Percentiles rank a stretch among this genome's conserved stretches.
Conservation (phyloP, 306 rosid species). For the Mucuna pruriens region DNA sequence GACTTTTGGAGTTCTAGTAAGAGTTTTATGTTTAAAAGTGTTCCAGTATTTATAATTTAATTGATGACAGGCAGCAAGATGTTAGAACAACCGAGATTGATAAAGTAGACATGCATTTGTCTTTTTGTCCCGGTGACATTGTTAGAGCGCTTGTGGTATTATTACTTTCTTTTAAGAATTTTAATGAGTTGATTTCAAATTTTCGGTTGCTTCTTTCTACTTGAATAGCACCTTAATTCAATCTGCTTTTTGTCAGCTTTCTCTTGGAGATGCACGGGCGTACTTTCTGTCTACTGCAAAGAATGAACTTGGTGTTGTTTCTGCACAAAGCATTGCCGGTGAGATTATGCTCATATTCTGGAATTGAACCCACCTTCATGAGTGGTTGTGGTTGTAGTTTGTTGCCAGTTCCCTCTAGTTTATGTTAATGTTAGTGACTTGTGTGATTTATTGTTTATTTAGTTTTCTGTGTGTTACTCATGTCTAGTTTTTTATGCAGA, state of each 20-base stretch:
- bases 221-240: conserved; percentile 35
- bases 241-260: conserved; percentile 64
- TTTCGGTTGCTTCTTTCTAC: conserved; percentile 3
- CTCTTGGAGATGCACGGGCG: conserved; percentile 94
- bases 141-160: conserved; percentile 84
- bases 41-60: background rate
- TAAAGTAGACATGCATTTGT: conserved; percentile 87
- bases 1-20: background rate
- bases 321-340: conserved; percentile 92
- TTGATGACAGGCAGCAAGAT: conserved; percentile 84
- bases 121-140: conserved; percentile 81
- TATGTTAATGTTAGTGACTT: conserved; percentile 8
- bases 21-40: conserved; percentile 13
- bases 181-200: background rate
- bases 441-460: background rate
- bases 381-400: conserved; percentile 11
- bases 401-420: background rate
- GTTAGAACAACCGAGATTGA: conserved; percentile 96
- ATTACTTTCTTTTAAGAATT: conserved; percentile 34
- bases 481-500: background rate
- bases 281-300: conserved; percentile 87
- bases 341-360: conserved; percentile 32
- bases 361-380: conserved; percentile 15
- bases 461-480: background rate
- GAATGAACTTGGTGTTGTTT: conserved; percentile 91